These are phyloP conservation scores for Orbilia blumenaviensis DNA, from an alignment of 2,329 filamentous ascomycete genomes.

Conservation along the genomic window DNA sequence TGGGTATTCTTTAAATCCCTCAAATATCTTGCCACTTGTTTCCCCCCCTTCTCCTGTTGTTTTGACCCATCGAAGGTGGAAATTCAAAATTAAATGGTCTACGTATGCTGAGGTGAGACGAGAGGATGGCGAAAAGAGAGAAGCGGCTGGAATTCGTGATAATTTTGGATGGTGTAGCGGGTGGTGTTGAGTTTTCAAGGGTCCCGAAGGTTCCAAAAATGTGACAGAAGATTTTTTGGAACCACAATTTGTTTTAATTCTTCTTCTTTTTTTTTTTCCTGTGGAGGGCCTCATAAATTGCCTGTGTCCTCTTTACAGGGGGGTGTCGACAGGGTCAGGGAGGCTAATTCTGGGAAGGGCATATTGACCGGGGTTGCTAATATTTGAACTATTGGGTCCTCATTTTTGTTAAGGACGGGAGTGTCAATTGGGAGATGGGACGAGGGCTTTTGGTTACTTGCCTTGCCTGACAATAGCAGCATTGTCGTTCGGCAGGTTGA, in stretches of 20 bases:
- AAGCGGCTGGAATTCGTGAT: constrained; percentile 16
- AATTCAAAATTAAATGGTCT: constrained; percentile 6
- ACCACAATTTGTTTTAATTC: not conserved
- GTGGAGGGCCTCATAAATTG: not conserved
- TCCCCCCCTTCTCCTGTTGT: too few species aligned
- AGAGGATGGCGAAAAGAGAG: not conserved
- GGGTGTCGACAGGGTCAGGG: constrained; percentile 24
- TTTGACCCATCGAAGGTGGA: not conserved
- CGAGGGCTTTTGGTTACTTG: constrained; percentile 7
- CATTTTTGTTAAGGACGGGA: not conserved
- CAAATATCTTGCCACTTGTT: constrained; percentile 5
- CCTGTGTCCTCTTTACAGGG: not conserved
- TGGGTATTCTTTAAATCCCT: not conserved
- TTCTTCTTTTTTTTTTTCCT: not conserved
- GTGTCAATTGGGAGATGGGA: constrained; percentile 25
- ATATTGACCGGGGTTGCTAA: not conserved
- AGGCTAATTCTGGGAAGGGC: constrained; percentile 7
- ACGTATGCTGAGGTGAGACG: constrained; percentile 40
- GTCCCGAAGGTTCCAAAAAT: constrained; percentile 32
- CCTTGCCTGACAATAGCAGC: constrained; percentile 32
- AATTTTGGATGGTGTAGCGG: constrained; percentile 35
- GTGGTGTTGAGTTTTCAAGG: constrained; percentile 48
- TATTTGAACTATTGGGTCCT: constrained; percentile 9
- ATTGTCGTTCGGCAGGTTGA: constrained; percentile 28
- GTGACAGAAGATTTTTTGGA: constrained; percentile 38